These are phyloP conservation scores for Ascochyta rabiei DNA, from an alignment of 2,329 filamentous ascomycete genomes.

Conservation along the genomic window DNA sequence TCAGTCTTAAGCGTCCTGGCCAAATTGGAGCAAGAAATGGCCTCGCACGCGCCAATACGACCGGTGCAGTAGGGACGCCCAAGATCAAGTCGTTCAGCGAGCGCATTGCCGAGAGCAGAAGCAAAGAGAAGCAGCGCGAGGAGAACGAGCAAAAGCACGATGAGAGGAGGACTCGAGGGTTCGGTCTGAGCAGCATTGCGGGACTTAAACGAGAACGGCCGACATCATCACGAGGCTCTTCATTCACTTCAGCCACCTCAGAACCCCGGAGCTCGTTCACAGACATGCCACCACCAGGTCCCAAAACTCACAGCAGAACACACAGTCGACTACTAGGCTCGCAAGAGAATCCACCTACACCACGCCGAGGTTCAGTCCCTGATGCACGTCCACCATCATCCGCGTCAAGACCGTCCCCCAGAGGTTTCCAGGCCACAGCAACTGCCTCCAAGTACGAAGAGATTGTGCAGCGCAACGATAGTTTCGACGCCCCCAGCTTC, in stretches of 20 bases:
- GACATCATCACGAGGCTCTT: conserved; percentile 36
- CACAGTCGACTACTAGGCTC: conserved; percentile 28
- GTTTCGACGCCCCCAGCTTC: conserved; percentile 62
- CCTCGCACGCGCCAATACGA: conserved; percentile 52
- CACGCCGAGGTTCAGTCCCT: conserved; percentile 28
- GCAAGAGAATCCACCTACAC: conserved; percentile 20
- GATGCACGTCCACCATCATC: conserved; percentile 20
- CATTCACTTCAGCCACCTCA: conserved; percentile 9
- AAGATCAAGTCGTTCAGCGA: conserved; percentile 76
- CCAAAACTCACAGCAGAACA: conserved; percentile 18
- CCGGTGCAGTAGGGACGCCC: conserved; percentile 28
- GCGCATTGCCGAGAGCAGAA: conserved; percentile 72
- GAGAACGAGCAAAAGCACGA: conserved; percentile 54
- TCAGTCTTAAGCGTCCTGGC: conserved; percentile 80
- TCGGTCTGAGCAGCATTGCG: conserved; percentile 43
- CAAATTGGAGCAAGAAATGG: conserved; percentile 25
- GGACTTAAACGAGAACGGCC: conserved; percentile 30
- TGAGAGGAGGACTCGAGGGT: conserved; percentile 49
- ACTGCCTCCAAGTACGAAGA: conserved; percentile 40
- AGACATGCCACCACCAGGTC: conserved; percentile 22
- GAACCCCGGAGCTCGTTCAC: conserved; percentile 24
- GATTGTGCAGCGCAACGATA: conserved; percentile 39
- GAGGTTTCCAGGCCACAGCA: conserved; percentile 21
- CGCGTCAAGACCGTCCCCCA: conserved; percentile 33
- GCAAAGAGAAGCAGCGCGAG: conserved; percentile 50